phyloP scores from a whole-genome alignment of 1,284 basidiomycete species.

The Entoloma clypeatum region DNA sequence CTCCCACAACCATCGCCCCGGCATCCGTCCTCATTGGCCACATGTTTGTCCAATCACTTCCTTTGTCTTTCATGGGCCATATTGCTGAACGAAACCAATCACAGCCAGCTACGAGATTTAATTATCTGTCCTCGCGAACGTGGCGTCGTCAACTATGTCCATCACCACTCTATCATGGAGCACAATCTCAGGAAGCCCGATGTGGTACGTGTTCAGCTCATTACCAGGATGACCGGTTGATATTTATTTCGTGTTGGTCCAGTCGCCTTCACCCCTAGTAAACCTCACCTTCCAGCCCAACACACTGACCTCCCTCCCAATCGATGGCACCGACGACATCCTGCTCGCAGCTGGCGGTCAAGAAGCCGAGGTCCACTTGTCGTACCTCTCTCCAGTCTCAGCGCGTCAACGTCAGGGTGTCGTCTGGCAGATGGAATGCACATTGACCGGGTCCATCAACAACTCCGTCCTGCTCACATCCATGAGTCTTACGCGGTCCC shows the following conservation, averaged over 20 bases:
- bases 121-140: slow-evolving; percentile 67
- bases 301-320: slow-evolving; percentile 59
- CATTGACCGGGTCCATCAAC: slow-evolving; percentile 70
- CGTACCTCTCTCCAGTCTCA: slow-evolving; percentile 28
- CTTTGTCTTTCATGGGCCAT: slow-evolving; percentile 4
- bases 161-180: slow-evolving; percentile 55
- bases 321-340: slow-evolving; percentile 45
- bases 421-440: slow-evolving; percentile 56
- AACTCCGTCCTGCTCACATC: slow-evolving; percentile 76
- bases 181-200: slow-evolving; percentile 54
- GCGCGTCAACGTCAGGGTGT: slow-evolving; percentile 27
- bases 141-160: slow-evolving; percentile 68
- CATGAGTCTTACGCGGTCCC: slow-evolving; percentile 50
- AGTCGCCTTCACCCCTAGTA: slow-evolving; percentile 51
- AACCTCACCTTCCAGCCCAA: slow-evolving; percentile 63
- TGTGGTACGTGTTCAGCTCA: slow-evolving; percentile 37
- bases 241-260: slow-evolving; percentile 1
- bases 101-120: slow-evolving; percentile 72
- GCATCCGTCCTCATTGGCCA: slow-evolving; percentile 61
- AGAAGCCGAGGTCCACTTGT: slow-evolving; percentile 74
- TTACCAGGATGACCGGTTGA: slow-evolving; percentile 13
- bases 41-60: slow-evolving; percentile 49
- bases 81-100: slow-evolving; percentile 5
- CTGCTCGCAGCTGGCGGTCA: slow-evolving; percentile 83
- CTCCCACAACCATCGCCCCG: slow-evolving; percentile 42